Evolutionary conservation across 2,329 filamentous ascomycete species (phyloP).

Genomic region (Alternaria dauci): DNA sequence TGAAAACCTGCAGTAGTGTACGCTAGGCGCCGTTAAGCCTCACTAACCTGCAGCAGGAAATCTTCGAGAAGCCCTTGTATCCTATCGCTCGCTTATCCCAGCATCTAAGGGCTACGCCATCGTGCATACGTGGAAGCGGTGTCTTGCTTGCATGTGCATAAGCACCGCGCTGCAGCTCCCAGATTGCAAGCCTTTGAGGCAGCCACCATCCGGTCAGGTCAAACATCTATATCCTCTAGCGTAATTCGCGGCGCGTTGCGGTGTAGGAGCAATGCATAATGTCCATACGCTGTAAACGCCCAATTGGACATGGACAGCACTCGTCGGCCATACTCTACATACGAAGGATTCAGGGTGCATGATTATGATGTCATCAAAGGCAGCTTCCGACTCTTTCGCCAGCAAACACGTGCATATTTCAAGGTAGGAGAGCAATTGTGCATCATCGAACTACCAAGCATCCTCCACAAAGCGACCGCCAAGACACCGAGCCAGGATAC

Average conservation of each 20-base stretch:
- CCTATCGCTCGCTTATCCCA: slow-evolving; percentile 10
- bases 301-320: not conserved
- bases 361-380: slow-evolving; percentile 11
- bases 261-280: slow-evolving; percentile 9
- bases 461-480: not conserved
- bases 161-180: slow-evolving; percentile 6
- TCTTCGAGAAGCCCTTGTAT: slow-evolving; percentile 10
- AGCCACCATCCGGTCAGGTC: slow-evolving; percentile 15
- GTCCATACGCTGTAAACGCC: slow-evolving; percentile 4
- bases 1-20: slow-evolving; percentile 17
- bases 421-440: slow-evolving; percentile 3
- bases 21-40: slow-evolving; percentile 20
- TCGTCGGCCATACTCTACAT: slow-evolving; percentile 5
- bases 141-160: slow-evolving; percentile 18
- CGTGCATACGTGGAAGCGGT: slow-evolving; percentile 9
- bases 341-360: slow-evolving; percentile 8
- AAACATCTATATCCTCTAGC: not conserved
- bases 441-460: slow-evolving; percentile 7
- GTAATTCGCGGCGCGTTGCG: slow-evolving; percentile 1
- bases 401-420: slow-evolving; percentile 7
- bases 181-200: not conserved
- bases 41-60: slow-evolving; percentile 14
- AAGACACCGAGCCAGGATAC: slow-evolving; percentile 9
- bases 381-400: not conserved
- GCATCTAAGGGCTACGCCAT: slow-evolving; percentile 9